Base-by-base conservation (phyloP, 2,329 filamentous ascomycete species). In the Calonectria montana region DNA sequence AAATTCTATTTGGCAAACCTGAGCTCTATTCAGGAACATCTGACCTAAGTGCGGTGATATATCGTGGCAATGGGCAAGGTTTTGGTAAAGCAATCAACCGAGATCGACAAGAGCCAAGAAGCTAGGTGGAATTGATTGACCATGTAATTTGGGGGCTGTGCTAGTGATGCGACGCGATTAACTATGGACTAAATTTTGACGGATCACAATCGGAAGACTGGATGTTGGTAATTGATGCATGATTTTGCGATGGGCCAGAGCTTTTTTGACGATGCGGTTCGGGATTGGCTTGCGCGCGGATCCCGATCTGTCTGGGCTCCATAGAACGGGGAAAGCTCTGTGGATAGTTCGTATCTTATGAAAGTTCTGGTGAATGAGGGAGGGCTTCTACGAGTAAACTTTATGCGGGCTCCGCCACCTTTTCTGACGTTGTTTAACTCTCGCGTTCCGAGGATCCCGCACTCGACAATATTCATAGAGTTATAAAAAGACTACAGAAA, bases 401-500 rank as follows among this genome's bases (percentile, higher is more conserved):
- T 27, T 59, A 59, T 59, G 31, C 53, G 3, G 18, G 31, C 53
- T 59, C 21, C 37, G 53, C 53, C 53, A 59, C 53, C 7, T 39
- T 59, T 47, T 47, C 21, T 47, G 43, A 23, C 53, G 37, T 59
- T 15, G 13, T 23, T 29, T 29, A 23, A 47, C 23, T 23, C 37
- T 59, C 53, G 53, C 53, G 53, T 59, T 59, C 53, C 53, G 53
- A 59, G 53, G 31, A 37, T 59, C 31, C 53, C 53, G 53, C 21
- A 47, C n/a, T 23, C 43, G 43, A 47, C 39, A 23, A 21, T 18
- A 47, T 23, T 47, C n/a, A n/a, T 8, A 21, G n/a, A 21, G 41
- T 35, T n/a, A n/a, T n/a, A n/a, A 35, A 12, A 35, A 10, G 13
- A 12, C 31, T 12, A 12, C 10, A 10, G 39, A 2, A 41, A 41